Evolutionary conservation across 2,329 filamentous ascomycete genomes (phyloP).

Genomic region (Cryphonectria naterciae): DNA sequence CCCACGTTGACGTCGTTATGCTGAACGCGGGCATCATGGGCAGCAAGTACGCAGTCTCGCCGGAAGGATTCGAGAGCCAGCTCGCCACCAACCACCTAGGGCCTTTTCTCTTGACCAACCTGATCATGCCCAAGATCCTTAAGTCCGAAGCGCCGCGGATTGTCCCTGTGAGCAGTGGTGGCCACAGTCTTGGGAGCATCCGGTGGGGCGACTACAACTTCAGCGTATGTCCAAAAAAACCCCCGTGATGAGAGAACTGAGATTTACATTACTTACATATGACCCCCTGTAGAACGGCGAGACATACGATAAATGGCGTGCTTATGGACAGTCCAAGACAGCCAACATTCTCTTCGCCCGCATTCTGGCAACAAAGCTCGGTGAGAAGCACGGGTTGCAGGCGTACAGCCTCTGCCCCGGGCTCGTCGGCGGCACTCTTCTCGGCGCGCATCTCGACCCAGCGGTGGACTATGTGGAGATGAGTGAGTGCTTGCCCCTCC

Average conservation of each 20-base stretch:
- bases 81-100: constrained; percentile 10
- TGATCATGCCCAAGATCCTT: constrained; percentile 10
- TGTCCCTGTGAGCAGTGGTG: constrained; percentile 8
- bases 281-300: constrained; percentile 10
- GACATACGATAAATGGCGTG: constrained; percentile 16
- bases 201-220: constrained; percentile 23
- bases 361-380: constrained; percentile 18
- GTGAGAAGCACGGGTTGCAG: not conserved
- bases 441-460: not conserved
- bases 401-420: constrained; percentile 17
- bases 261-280: not conserved
- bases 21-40: constrained; percentile 8
- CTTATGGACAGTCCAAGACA: constrained; percentile 24
- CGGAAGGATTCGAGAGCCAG: constrained; percentile 9
- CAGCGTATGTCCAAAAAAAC: not conserved
- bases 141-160: not conserved
- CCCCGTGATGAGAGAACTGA: not conserved
- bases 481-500: not conserved
- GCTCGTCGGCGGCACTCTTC: not conserved
- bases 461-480: not conserved
- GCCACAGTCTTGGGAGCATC: constrained; percentile 13
- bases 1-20: constrained; percentile 7
- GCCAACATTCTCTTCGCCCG: constrained; percentile 19
- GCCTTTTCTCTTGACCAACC: not conserved
- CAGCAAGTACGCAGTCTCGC: not conserved